Base-by-base conservation (phyloP, 1,139 yeast species). In the Scheffersomyces titani region DNA sequence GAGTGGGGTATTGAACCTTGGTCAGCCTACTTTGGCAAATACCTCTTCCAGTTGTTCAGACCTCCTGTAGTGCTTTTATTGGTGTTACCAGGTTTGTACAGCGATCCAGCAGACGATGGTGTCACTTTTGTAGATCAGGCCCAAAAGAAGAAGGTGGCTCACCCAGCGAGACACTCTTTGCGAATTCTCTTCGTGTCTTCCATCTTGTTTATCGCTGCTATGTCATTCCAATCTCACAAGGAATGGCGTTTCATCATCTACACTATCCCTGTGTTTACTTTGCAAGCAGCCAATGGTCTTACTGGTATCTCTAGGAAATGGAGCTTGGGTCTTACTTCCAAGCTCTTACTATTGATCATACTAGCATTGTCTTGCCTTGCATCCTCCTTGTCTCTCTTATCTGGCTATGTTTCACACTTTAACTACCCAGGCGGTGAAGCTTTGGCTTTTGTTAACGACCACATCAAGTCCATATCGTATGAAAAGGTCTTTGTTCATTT, bases 391-490 rank as follows among this genome's bases (percentile, higher is more conserved):
- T 83, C 94, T 0, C 56, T 81, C 1, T 69, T 80, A 21, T 85
- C 86, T 80, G 83, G 88, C 0, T 81, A 79, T 56, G 77, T 86
- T 3, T 92, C 97, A 0, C 81, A 90, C 52, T 78, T 76, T 72
- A 93, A 93, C 70, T 93, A 93, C 67, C 97, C 98, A 1, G 98
- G 98, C 7, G 98, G 97, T 0, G 80, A 75, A 5, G 97, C 97
- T 0, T 72, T 92, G 46, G 59, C 69, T 16, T 69, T 68, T 48
- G 80, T 89, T 58, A 90, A 91, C 65, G 62, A 75, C 6, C 72
- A 76, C 52, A 64, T 88, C 13, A 57, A 64, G 5, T 55, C 61
- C 44, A 53, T 61, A 47, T 51, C 54, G 13, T 44, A 54, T 3
- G 54, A 64, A 6, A 53, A 59, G 13, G 68, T 75, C 4, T 64